Evolutionary conservation across 345 rosid species (phyloP).

Genomic region (Moringa oleifera): DNA sequence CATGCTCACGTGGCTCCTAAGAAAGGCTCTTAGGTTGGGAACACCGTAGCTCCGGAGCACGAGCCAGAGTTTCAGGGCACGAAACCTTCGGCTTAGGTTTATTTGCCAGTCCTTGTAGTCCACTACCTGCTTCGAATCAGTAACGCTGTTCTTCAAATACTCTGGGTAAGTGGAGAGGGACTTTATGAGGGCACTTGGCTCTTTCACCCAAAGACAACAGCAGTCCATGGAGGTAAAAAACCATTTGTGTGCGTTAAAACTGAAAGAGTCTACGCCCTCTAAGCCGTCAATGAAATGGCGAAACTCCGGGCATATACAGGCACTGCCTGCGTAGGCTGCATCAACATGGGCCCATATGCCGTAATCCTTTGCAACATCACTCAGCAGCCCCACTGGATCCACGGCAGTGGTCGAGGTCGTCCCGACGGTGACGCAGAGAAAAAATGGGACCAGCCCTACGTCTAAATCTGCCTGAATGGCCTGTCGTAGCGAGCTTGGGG

Average conservation of each 20-base stretch:
- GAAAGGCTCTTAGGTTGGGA: constrained; percentile 25
- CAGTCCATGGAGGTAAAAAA: constrained; percentile 42
- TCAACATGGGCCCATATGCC: constrained; percentile 45
- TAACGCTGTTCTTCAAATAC: constrained; percentile 32
- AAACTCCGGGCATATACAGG: constrained; percentile 50
- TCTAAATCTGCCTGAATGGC: constrained; percentile 58
- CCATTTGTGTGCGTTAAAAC: constrained; percentile 54
- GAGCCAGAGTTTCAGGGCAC: constrained; percentile 46
- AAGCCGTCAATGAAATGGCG: constrained; percentile 34
- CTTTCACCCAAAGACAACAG: constrained; percentile 55
- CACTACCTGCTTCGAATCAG: constrained; percentile 27
- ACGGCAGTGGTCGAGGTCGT: background rate
- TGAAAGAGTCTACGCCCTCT: constrained; percentile 42
- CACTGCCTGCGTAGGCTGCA: constrained; percentile 46
- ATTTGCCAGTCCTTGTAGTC: constrained; percentile 63
- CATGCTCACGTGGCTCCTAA: constrained; percentile 35
- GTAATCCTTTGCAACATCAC: constrained; percentile 1
- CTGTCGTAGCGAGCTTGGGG: constrained; percentile 44
- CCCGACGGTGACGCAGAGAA: constrained; percentile 60
- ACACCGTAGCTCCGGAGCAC: constrained; percentile 47
- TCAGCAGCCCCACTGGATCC: background rate
- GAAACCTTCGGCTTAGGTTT: constrained; percentile 40
- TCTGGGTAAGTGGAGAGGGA: constrained; percentile 38
- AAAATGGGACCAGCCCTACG: constrained; percentile 61
- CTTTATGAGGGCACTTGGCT: constrained; percentile 33